Conservation (phyloP, 2,329 filamentous ascomycete genomes). For the Aphanoascus verrucosus region DNA sequence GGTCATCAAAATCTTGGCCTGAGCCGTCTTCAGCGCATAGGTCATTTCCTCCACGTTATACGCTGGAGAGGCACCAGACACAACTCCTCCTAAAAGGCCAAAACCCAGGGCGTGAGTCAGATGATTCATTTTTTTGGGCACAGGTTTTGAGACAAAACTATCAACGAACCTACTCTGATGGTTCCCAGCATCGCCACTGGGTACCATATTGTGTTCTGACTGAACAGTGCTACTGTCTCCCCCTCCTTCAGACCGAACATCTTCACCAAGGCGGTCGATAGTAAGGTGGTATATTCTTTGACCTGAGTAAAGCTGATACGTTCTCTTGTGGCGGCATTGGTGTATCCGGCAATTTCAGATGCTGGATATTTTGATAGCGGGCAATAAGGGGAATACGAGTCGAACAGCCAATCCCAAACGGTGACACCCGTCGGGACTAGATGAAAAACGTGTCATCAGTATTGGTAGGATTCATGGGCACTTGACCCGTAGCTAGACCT, state of each 20-base stretch:
- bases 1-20: constrained; percentile 50
- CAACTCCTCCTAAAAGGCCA: constrained; percentile 34
- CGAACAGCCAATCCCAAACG: constrained; percentile 54
- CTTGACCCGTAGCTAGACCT: no score
- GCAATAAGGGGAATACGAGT: constrained; percentile 36
- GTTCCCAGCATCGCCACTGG: constrained; percentile 52
- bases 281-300: constrained; percentile 46
- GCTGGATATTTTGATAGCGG: constrained; percentile 35
- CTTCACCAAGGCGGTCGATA: constrained; percentile 51
- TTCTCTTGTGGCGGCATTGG: constrained; percentile 50
- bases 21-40: constrained; percentile 49
- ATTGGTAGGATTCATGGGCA: background rate
- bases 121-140: background rate
- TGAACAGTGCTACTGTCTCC: constrained; percentile 52
- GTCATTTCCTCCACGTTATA: constrained; percentile 60
- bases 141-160: background rate
- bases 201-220: constrained; percentile 57
- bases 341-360: constrained; percentile 42
- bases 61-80: constrained; percentile 53
- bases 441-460: background rate
- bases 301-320: constrained; percentile 49
- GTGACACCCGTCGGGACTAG: constrained; percentile 45
- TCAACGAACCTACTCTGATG: constrained; percentile 36
- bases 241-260: constrained; percentile 45
- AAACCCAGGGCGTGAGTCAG: background rate